Percentiles rank a stretch among this genome's conserved stretches.
Evolutionary conservation across 208 protist genomes (phyloP).

Genomic region (Trichomonas tenax): DNA sequence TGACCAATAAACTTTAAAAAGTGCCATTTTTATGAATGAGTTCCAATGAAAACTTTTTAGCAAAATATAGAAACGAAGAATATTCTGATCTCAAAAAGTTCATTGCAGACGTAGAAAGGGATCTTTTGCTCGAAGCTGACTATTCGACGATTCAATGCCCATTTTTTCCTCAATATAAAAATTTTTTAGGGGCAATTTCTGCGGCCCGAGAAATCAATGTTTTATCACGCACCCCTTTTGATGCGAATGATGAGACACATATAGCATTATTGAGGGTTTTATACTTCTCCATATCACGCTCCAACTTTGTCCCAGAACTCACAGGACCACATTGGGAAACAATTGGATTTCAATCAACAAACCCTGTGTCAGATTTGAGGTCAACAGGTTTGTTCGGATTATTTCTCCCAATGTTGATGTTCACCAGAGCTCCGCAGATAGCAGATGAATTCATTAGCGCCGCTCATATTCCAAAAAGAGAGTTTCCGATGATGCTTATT

Average conservation of each 20-base stretch:
- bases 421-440: background rate
- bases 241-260: background rate
- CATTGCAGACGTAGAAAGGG: background rate
- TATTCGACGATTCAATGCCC: background rate
- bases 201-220: background rate
- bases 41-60: background rate
- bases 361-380: background rate
- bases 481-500: background rate
- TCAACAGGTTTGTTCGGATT: background rate
- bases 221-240: background rate
- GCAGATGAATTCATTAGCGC: background rate
- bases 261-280: background rate
- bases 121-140: background rate
- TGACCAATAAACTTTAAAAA: background rate
- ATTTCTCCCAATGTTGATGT: background rate
- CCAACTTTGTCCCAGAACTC: background rate
- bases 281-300: background rate
- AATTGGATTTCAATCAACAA: slow-evolving; percentile 1
- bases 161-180: background rate
- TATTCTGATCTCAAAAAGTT: background rate
- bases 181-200: background rate
- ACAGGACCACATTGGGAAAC: background rate
- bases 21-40: background rate
- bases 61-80: background rate
- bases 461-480: background rate